Evolutionary conservation across 192 early-diverging fungal species (phyloP), one percentile per base, ranked within the genome.

Genomic region (Phlyctochytrium arcticum): DNA sequence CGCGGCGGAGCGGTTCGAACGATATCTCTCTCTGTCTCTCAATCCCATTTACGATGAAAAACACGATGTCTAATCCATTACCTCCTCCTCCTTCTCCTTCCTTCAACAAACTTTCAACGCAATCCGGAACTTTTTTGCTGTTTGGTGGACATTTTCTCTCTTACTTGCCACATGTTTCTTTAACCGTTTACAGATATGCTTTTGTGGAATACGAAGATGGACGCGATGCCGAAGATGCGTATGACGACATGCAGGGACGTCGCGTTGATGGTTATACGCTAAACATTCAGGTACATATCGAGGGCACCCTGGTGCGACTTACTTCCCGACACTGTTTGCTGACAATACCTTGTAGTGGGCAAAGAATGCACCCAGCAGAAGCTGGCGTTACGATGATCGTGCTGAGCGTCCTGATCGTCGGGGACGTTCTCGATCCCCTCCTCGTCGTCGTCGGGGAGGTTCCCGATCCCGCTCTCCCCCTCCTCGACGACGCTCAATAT

Each of bases 151-250:
- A n/a, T 44, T 44, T 3, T 56, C 5, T 65, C 5, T 42, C 0
- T n/a, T n/a, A n/a, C n/a, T n/a, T n/a, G n/a, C n/a, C n/a, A n/a
- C n/a, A n/a, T n/a, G n/a, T n/a, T n/a, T n/a, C n/a, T n/a, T n/a
- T n/a, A n/a, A n/a, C n/a, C n/a, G n/a, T 1, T 35, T 21, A 35
- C 15, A 93, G 90, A 44, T 96, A 90, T 81, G 94, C 95, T 12
- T 98, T 96, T 85, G 88, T 96, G 42, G 95, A 98, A 80, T 96
- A 88, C 74, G 92, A 94, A 66, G 90, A 96, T 70, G 74, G 81
- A 61, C 80, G 90, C 48, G 95, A 98, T 70, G 91, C 92, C 24
- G 90, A 86, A 21, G 94, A 96, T 70, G 94, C 95, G n/a, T 93
- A 85, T 60, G 80, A 93, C 67, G 91, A 91, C 37, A 92, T 98